Percentiles rank a stretch among this genome's conserved stretches.
phyloP scores from a whole-genome alignment of 139 green algal genomes.

The Chlorella sp. region DNA sequence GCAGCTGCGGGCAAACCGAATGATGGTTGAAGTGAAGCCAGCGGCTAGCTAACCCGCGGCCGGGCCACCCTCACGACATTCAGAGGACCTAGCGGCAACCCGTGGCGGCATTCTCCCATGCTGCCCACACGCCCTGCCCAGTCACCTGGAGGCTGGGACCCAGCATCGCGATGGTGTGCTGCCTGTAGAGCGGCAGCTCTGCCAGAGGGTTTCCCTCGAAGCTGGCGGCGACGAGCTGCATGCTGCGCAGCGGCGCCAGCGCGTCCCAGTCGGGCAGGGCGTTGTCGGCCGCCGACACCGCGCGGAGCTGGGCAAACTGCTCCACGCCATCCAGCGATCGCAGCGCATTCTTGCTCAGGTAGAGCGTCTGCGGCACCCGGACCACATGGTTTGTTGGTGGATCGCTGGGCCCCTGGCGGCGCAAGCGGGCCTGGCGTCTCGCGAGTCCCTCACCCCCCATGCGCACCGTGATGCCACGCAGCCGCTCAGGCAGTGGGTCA shows the following conservation, averaged over 20 bases:
- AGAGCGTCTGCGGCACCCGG: constrained; percentile 47
- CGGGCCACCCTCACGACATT: no score
- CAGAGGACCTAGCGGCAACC: no score
- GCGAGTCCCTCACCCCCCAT: no score
- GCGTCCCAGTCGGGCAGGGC: constrained; percentile 36
- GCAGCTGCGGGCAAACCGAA: constrained; percentile 43
- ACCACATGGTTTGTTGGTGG: no score
- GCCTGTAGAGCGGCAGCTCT: constrained; percentile 62
- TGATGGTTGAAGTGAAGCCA: no score
- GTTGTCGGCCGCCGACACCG: constrained; percentile 67
- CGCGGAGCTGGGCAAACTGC: constrained; percentile 58
- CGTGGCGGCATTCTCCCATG: no score
- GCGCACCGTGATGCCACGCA: no score
- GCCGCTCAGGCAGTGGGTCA: no score
- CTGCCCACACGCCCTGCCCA: no score
- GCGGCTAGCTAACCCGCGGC: no score
- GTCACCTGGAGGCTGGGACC: constrained; percentile 4
- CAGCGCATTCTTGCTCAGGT: constrained; percentile 65
- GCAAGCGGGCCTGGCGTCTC: no score
- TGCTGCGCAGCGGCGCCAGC: constrained; percentile 33
- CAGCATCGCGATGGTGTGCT: constrained; percentile 30
- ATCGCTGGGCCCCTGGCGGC: no score
- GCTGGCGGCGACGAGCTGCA: constrained; percentile 51
- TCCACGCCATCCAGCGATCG: constrained; percentile 47
- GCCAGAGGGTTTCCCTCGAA: constrained; percentile 73